These are phyloP conservation scores for Amylocarpus encephaloides DNA, from an alignment of 2,329 filamentous ascomycete genomes.

Conservation along the genomic window DNA sequence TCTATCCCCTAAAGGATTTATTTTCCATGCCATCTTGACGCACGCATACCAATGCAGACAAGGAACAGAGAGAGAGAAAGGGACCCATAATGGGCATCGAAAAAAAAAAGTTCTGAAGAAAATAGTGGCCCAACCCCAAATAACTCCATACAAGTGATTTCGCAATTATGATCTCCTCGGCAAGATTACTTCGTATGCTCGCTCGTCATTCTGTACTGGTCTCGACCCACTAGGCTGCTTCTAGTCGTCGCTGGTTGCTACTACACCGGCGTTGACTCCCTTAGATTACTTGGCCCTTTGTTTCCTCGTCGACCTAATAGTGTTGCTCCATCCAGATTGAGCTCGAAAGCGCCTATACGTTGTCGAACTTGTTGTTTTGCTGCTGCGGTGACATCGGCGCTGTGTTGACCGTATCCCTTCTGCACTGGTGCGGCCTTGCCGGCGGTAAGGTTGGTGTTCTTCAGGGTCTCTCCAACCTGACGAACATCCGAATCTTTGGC, in stretches of 20 bases:
- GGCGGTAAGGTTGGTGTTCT: constrained; percentile 68
- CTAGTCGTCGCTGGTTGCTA: constrained; percentile 6
- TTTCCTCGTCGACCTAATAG: constrained; percentile 66
- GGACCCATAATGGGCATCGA: no score
- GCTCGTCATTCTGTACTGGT: not conserved
- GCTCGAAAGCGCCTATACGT: constrained; percentile 77
- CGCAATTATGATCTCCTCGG: not conserved
- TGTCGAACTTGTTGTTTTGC: constrained; percentile 72
- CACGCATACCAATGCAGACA: no score
- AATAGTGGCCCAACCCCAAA: no score
- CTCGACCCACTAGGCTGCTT: not conserved
- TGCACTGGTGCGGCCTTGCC: constrained; percentile 44
- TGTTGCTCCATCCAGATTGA: constrained; percentile 86
- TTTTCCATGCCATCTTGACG: no score
- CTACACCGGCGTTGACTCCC: constrained; percentile 23
- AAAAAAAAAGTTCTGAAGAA: no score
- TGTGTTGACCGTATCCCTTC: constrained; percentile 84
- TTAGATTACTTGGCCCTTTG: constrained; percentile 35
- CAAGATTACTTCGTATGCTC: no score
- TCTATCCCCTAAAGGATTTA: no score
- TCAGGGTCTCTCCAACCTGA: constrained; percentile 80
- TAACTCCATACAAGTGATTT: not conserved
- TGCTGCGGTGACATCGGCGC: constrained; percentile 73
- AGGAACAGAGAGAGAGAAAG: no score
- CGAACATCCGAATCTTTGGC: constrained; percentile 53